phyloP scores from a whole-genome alignment of 164 flowering plant species.

The Berberis thunbergii region DNA sequence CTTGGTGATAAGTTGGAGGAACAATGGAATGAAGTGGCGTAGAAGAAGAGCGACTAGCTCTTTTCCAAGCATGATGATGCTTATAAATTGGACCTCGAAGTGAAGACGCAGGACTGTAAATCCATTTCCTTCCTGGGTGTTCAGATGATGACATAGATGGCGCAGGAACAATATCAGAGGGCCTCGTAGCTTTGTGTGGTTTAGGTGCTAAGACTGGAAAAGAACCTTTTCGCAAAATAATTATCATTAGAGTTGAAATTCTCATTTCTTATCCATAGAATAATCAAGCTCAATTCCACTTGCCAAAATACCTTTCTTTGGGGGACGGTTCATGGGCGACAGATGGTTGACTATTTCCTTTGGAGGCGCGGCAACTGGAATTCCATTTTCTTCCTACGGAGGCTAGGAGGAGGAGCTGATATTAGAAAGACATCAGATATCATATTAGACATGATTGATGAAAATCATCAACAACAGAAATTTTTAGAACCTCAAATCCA shows the following conservation, averaged over 20 bases:
- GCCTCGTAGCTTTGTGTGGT: constrained; percentile 9
- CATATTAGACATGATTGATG: constrained; percentile 12
- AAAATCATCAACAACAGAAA: constrained; percentile 7
- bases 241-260: background rate
- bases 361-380: constrained; percentile 38
- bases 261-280: background rate
- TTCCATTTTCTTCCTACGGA: constrained; percentile 11
- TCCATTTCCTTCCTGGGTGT: constrained; percentile 13
- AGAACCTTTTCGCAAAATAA: constrained; percentile 12
- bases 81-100: constrained; percentile 25
- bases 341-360: constrained; percentile 9
- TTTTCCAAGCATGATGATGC: constrained; percentile 28
- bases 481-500: constrained; percentile 1
- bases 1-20: no score
- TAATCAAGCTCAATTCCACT: background rate
- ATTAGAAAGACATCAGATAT: constrained; percentile 24
- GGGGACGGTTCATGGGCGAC: constrained; percentile 21
- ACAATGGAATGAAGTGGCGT: constrained; percentile 8
- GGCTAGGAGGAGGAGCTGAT: constrained; percentile 23
- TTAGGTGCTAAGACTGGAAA: constrained; percentile 30
- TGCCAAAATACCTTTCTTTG: constrained; percentile 22
- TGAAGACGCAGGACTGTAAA: constrained; percentile 25
- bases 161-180: constrained; percentile 20
- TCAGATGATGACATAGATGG: constrained; percentile 21
- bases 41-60: constrained; percentile 22